Conservation (phyloP, 2,329 filamentous ascomycete species). For the Penicillium psychrosexuale region DNA sequence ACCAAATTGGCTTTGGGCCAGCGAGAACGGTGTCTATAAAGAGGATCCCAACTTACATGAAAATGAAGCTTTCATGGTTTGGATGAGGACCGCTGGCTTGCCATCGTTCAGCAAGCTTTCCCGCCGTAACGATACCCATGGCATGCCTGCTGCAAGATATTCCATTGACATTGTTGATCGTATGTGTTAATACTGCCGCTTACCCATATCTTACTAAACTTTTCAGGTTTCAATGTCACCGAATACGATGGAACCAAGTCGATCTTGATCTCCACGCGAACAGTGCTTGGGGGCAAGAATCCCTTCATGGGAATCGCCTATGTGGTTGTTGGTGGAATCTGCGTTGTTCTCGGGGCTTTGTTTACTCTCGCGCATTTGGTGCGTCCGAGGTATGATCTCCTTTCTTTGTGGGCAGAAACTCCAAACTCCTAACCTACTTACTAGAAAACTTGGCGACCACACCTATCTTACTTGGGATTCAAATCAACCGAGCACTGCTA, state of each 20-base stretch:
- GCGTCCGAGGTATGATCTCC: conserved; percentile 69
- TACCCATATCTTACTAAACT: conserved; percentile 15
- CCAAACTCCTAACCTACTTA: conserved; percentile 4
- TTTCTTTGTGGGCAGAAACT: neutral
- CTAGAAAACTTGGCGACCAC: conserved; percentile 93
- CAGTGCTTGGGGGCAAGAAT: conserved; percentile 91
- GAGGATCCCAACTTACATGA: conserved; percentile 67
- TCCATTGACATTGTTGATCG: conserved; percentile 72
- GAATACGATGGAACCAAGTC: conserved; percentile 84
- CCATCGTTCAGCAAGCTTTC: conserved; percentile 94
- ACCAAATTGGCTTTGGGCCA: conserved; percentile 82
- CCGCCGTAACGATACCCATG: conserved; percentile 69
- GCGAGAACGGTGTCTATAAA: conserved; percentile 70
- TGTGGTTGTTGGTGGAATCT: conserved; percentile 87
- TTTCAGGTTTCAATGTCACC: conserved; percentile 72
- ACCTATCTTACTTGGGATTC: conserved; percentile 97
- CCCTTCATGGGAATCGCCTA: conserved; percentile 96
- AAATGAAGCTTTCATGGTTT: conserved; percentile 89
- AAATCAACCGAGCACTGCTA: conserved; percentile 58
- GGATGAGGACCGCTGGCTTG: conserved; percentile 96
- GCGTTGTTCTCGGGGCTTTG: conserved; percentile 79
- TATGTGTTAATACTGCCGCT: conserved; percentile 50
- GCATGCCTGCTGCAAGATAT: conserved; percentile 71
- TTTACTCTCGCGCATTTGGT: conserved; percentile 91
- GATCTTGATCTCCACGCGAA: conserved; percentile 82